Percentiles rank a stretch among this genome's conserved stretches.
phyloP scores from a whole-genome alignment of 257 asterid species.

The Solanum phureja region DNA sequence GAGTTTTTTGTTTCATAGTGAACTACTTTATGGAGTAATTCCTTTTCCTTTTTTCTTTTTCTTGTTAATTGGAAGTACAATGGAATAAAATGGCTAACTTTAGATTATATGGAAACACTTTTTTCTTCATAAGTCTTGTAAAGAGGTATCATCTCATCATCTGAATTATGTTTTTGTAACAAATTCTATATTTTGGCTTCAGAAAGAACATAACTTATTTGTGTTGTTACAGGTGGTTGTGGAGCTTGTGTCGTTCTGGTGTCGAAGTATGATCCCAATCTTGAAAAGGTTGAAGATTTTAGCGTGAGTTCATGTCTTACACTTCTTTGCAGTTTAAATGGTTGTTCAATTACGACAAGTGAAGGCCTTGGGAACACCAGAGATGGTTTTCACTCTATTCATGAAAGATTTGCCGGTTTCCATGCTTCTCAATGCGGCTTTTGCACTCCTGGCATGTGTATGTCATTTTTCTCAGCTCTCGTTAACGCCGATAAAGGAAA shows the following conservation, averaged over 20 bases:
- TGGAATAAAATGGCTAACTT: neutral
- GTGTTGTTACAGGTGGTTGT: slow-evolving; percentile 50
- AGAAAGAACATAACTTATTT: neutral
- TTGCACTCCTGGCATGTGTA: slow-evolving; percentile 79
- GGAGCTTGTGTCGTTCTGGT: slow-evolving; percentile 72
- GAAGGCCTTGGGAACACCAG: slow-evolving; percentile 73
- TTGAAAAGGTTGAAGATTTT: slow-evolving; percentile 26
- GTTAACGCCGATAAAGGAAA: slow-evolving; percentile 34
- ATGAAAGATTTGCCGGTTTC: slow-evolving; percentile 63
- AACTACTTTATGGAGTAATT: neutral
- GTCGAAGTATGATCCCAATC: slow-evolving; percentile 38
- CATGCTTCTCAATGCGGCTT: slow-evolving; percentile 84
- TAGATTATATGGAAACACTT: neutral
- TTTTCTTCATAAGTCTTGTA: neutral
- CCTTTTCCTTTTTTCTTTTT: neutral
- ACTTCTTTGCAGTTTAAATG: slow-evolving; percentile 61
- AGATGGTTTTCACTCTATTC: slow-evolving; percentile 69
- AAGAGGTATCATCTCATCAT: neutral
- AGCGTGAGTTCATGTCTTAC: slow-evolving; percentile 57
- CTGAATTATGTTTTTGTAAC: neutral
- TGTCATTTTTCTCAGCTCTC: slow-evolving; percentile 58
- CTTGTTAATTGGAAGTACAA: neutral
- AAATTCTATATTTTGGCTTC: neutral
- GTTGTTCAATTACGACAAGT: slow-evolving; percentile 55
- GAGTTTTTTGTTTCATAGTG: neutral